Conservation (phyloP, 78 protist genomes). For the Emiliania huxleyi region DNA sequence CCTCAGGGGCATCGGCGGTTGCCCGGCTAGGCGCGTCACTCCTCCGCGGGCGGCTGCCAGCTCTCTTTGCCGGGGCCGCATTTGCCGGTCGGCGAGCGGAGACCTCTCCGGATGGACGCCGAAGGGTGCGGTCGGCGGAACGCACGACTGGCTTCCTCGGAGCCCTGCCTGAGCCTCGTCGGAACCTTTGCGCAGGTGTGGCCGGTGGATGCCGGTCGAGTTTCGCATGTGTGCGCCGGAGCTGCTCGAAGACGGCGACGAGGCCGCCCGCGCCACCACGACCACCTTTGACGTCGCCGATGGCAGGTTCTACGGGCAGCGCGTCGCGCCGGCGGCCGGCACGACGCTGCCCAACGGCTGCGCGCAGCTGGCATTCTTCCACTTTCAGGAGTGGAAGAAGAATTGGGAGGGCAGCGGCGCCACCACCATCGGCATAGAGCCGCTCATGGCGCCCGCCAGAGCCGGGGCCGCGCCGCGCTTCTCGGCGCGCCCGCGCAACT, state of each 20-base stretch:
- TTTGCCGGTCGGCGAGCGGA: neutral
- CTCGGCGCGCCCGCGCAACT: conserved; percentile 12
- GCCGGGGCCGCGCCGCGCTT: neutral
- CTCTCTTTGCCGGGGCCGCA: neutral
- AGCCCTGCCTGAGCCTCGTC: too few species aligned
- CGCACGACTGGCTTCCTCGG: too few species aligned
- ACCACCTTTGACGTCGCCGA: neutral
- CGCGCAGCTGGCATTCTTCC: conserved; percentile 6
- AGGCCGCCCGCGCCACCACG: neutral
- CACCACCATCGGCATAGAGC: neutral
- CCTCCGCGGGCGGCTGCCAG: neutral
- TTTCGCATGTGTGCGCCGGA: neutral
- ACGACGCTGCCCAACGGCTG: neutral
- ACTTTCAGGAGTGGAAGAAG: conserved; percentile 20
- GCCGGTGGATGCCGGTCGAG: neutral
- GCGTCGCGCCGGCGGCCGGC: neutral
- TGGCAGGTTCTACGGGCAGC: neutral
- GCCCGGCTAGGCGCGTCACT: too few species aligned
- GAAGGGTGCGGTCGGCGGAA: neutral
- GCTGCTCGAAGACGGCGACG: neutral
- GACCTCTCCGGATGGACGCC: neutral
- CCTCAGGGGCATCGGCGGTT: too few species aligned
- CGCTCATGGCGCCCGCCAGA: too few species aligned
- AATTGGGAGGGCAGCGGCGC: neutral
- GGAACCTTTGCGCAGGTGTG: too few species aligned